Conservation (phyloP, 2,329 filamentous ascomycete genomes). For the Achaetomium macrosporum region DNA sequence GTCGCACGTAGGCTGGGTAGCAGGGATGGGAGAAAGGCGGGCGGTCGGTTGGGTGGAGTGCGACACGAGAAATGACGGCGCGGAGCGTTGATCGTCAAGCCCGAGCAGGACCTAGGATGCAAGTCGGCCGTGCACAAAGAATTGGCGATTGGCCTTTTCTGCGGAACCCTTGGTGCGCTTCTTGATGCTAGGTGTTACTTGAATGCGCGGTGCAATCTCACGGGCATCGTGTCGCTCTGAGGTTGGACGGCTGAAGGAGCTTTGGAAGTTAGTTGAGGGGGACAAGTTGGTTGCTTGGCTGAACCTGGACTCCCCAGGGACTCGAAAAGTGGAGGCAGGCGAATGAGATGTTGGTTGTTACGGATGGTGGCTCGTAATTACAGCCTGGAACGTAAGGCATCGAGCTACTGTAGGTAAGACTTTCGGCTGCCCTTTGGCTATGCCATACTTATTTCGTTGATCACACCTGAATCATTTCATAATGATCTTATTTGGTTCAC, state of each 20-base stretch:
- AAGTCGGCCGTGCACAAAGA: conserved; percentile 15
- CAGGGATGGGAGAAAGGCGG: no score
- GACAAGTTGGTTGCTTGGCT: conserved; percentile 16
- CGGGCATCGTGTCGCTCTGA: conserved; percentile 20
- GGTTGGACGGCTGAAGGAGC: conserved; percentile 22
- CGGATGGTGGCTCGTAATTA: no score
- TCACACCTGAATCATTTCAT: no score
- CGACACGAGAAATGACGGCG: background rate
- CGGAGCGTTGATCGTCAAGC: background rate
- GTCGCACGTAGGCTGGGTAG: background rate
- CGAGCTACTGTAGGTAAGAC: no score
- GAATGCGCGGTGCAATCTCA: conserved; percentile 1
- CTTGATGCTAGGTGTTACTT: conserved; percentile 4
- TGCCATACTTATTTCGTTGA: no score
- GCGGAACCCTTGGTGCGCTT: conserved; percentile 1
- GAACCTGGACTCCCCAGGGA: conserved; percentile 6
- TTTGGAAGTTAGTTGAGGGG: conserved; percentile 18
- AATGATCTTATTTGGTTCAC: no score
- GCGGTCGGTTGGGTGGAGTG: no score
- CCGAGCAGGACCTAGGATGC: background rate
- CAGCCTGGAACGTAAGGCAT: no score
- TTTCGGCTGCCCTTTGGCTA: no score
- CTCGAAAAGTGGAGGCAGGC: conserved; percentile 1
- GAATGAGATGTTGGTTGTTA: no score
- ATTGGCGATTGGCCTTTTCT: conserved; percentile 16